Conservation (phyloP, 495 filamentous ascomycete genomes). For the Hyaloscypha hepaticicola region DNA sequence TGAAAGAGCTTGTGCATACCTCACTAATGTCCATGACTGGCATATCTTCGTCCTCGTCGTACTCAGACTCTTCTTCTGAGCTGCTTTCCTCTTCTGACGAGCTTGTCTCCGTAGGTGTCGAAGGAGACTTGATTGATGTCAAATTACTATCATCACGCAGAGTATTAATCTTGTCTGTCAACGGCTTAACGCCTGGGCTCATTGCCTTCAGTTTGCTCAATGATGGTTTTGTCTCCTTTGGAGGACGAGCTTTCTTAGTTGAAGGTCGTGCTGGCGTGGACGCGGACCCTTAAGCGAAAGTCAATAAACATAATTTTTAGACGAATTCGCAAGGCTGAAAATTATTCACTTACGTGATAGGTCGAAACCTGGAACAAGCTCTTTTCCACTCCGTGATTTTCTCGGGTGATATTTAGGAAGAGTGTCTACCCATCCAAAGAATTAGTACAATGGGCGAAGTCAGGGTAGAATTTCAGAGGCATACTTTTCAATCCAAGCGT, state of each 20-base stretch:
- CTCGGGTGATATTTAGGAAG: slow-evolving; percentile 28
- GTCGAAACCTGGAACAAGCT: slow-evolving; percentile 27
- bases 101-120: slow-evolving; percentile 33
- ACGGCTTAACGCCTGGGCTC: slow-evolving; percentile 6
- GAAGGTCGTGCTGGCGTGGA: slow-evolving; percentile 13
- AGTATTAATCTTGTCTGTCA: slow-evolving; percentile 7
- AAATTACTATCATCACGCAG: slow-evolving; percentile 19
- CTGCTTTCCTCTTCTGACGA: slow-evolving; percentile 29
- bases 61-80: slow-evolving; percentile 30
- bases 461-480: not conserved
- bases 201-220: slow-evolving; percentile 25
- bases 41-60: slow-evolving; percentile 29
- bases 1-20: slow-evolving; percentile 22
- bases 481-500: slow-evolving; percentile 24
- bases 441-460: not conserved
- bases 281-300: slow-evolving; percentile 14
- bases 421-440: slow-evolving; percentile 9
- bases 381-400: slow-evolving; percentile 24
- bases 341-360: slow-evolving; percentile 25
- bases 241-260: slow-evolving; percentile 18
- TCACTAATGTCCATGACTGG: slow-evolving; percentile 21
- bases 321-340: not conserved
- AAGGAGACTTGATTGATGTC: slow-evolving; percentile 39
- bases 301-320: not conserved
- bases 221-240: slow-evolving; percentile 13